Conservation (phyloP, 164 flowering plant genomes). For the Sedum album region DNA sequence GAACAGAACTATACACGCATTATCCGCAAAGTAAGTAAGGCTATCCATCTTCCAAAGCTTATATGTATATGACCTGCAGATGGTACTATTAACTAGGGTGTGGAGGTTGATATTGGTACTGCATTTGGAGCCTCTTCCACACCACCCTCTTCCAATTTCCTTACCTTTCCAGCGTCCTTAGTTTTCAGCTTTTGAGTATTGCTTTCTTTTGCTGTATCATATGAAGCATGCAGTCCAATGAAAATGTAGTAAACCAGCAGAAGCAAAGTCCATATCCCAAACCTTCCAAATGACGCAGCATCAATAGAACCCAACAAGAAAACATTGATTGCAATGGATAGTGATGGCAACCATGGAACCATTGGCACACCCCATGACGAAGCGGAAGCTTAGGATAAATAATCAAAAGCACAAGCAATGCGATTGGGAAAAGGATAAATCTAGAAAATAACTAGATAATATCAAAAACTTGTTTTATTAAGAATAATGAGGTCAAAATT, state of each 20-base stretch:
- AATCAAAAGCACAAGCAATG: too few relatives aligned
- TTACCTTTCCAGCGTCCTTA: background rate
- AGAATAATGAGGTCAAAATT: too few relatives aligned
- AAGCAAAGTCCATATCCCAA: slow-evolving; percentile 32
- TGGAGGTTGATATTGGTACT: background rate
- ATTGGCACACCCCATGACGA: slow-evolving; percentile 55
- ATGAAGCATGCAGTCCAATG: slow-evolving; percentile 34
- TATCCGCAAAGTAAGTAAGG: too few relatives aligned
- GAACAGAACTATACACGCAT: too few relatives aligned
- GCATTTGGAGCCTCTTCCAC: background rate
- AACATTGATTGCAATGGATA: slow-evolving; percentile 38
- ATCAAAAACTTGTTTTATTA: too few relatives aligned
- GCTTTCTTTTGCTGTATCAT: slow-evolving; percentile 23
- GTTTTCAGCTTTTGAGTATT: background rate
- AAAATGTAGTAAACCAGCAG: slow-evolving; percentile 41
- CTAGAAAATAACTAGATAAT: too few relatives aligned
- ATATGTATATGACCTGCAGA: background rate
- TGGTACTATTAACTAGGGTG: background rate
- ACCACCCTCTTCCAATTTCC: slow-evolving; percentile 11
- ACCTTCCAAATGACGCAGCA: slow-evolving; percentile 29
- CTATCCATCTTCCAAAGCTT: background rate
- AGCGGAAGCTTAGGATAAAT: too few relatives aligned
- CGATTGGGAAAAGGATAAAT: too few relatives aligned
- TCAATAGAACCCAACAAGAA: slow-evolving; percentile 55
- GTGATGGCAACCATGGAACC: slow-evolving; percentile 61